These are phyloP conservation scores for Sicyos edulis DNA, from an alignment of 306 rosid species.

Conservation along the genomic window DNA sequence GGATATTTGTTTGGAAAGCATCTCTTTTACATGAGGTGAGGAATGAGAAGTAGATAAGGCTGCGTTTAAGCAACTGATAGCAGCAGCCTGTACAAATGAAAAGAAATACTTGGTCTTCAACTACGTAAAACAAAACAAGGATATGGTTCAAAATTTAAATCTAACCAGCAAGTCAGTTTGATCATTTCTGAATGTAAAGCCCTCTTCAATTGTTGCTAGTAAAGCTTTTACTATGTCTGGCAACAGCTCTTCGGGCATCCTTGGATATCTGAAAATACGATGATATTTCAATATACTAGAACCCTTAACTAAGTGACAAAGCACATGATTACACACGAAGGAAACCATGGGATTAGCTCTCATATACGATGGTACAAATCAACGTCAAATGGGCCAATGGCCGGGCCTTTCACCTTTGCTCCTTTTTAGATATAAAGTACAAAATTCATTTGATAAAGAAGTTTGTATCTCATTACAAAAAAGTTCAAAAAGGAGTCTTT, in stretches of 20 bases:
- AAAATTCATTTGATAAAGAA: neutral
- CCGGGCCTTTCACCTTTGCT: neutral
- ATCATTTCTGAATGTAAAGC: constrained; percentile 59
- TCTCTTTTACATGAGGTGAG: constrained; percentile 51
- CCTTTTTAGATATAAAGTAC: neutral
- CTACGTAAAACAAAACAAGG: neutral
- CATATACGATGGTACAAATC: constrained; percentile 7
- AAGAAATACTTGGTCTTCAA: constrained; percentile 19
- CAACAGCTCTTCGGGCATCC: constrained; percentile 84
- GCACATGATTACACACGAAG: neutral
- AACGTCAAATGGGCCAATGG: neutral
- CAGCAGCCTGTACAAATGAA: constrained; percentile 49
- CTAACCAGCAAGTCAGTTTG: constrained; percentile 77
- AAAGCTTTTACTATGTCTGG: constrained; percentile 58
- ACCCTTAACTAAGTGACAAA: constrained; percentile 1
- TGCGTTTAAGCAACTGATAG: constrained; percentile 68
- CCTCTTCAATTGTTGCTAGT: constrained; percentile 56
- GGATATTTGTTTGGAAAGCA: constrained; percentile 57
- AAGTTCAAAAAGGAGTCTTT: too few species aligned
- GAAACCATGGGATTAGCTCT: neutral
- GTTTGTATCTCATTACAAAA: neutral
- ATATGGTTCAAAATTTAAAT: constrained; percentile 4
- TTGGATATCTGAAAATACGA: constrained; percentile 56
- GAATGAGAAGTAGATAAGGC: constrained; percentile 68
- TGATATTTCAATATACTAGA: constrained; percentile 3